These are phyloP conservation scores for Melanogaster broomeanus DNA, from an alignment of 768 basidiomycete genomes.

Conservation along the genomic window DNA sequence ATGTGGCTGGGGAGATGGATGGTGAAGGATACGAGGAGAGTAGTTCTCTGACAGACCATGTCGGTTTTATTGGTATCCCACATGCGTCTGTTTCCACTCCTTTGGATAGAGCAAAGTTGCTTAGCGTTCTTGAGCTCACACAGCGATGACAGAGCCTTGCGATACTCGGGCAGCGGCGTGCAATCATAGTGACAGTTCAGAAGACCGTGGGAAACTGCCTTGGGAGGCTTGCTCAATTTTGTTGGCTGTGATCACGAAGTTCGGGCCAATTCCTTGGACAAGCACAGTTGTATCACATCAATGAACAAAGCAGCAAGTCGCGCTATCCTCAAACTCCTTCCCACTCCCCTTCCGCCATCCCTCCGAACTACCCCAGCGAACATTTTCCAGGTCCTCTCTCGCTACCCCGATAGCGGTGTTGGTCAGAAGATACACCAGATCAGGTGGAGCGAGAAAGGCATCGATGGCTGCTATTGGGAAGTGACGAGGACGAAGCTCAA, in stretches of 20 bases:
- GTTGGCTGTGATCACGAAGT: not conserved
- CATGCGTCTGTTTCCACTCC: slow-evolving; percentile 48
- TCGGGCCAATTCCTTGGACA: too few species aligned
- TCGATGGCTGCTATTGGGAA: slow-evolving; percentile 70
- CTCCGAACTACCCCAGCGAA: slow-evolving; percentile 59
- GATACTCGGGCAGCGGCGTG: not conserved
- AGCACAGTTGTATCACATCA: slow-evolving; percentile 3
- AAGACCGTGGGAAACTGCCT: slow-evolving; percentile 9
- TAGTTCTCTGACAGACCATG: slow-evolving; percentile 80
- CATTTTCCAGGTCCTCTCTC: slow-evolving; percentile 72
- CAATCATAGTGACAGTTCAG: not conserved
- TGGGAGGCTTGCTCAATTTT: not conserved
- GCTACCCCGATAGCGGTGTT: slow-evolving; percentile 64
- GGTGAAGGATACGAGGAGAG: slow-evolving; percentile 78
- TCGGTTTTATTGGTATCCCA: slow-evolving; percentile 66
- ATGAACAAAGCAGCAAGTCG: slow-evolving; percentile 29
- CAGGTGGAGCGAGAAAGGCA: slow-evolving; percentile 72
- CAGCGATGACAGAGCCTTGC: not conserved
- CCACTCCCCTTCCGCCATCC: slow-evolving; percentile 57
- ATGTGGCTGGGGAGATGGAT: slow-evolving; percentile 52
- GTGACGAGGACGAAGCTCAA: slow-evolving; percentile 75
- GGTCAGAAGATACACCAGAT: slow-evolving; percentile 71
- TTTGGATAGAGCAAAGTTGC: slow-evolving; percentile 5
- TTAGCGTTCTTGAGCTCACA: not conserved
- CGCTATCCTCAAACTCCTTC: slow-evolving; percentile 57